These are phyloP conservation scores for Vitis hybrid DNA, from an alignment of 177 flowering plant species.

Conservation along the genomic window DNA sequence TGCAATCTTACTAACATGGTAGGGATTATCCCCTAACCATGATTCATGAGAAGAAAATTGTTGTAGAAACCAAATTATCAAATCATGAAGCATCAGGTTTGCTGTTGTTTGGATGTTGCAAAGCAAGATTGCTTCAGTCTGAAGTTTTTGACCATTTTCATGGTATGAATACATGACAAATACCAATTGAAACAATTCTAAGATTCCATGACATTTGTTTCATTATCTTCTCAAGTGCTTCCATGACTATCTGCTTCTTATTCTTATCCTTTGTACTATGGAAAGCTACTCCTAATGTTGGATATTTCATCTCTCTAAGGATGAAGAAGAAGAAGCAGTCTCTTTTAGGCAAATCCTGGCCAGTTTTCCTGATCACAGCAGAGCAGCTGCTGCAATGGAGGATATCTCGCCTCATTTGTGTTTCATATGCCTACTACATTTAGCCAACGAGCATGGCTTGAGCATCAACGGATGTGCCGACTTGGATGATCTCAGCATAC, in stretches of 20 bases:
- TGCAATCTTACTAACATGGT: background rate
- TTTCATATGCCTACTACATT: constrained; percentile 87
- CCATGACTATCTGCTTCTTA: background rate
- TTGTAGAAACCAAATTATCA: too few relatives aligned
- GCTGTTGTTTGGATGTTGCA: too few relatives aligned
- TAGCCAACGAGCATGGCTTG: constrained; percentile 87
- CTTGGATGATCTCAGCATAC: constrained; percentile 51
- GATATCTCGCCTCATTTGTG: constrained; percentile 92
- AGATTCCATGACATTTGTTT: background rate
- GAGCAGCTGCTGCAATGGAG: constrained; percentile 54
- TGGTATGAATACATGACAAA: too few relatives aligned
- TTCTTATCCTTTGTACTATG: background rate
- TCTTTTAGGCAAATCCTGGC: constrained; percentile 65
- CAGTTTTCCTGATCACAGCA: constrained; percentile 59
- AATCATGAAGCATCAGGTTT: too few relatives aligned
- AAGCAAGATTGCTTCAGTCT: too few relatives aligned
- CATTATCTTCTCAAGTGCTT: background rate
- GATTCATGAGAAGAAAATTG: too few relatives aligned
- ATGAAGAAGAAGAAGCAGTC: constrained; percentile 32
- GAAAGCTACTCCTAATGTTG: background rate
- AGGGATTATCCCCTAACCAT: too few relatives aligned
- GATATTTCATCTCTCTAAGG: constrained; percentile 18
- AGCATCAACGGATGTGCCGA: constrained; percentile 45
- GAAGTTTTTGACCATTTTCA: too few relatives aligned
- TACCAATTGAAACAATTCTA: too few relatives aligned